phyloP scores from a whole-genome alignment of 768 basidiomycete genomes.

The Leccinum olivaceopallidum region DNA sequence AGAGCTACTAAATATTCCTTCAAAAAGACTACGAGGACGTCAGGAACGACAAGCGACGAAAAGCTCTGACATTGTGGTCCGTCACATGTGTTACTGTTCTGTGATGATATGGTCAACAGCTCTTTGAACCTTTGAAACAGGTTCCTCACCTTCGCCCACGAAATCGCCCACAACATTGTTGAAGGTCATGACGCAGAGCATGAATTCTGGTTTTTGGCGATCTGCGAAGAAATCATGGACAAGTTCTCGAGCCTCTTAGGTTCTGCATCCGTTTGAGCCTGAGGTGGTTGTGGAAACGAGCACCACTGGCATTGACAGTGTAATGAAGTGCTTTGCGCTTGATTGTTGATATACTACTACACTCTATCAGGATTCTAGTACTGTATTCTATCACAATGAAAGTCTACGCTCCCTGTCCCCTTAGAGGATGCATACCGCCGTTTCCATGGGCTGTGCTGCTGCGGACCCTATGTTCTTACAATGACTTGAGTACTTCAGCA shows the following conservation, averaged over 20 bases:
- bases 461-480: too few relatives aligned
- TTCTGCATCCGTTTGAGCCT: too few relatives aligned
- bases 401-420: too few relatives aligned
- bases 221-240: background rate
- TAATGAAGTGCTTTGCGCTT: too few relatives aligned
- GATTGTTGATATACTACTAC: too few relatives aligned
- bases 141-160: background rate
- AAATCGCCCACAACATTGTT: background rate
- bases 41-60: background rate
- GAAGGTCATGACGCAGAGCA: background rate
- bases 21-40: slow-evolving; percentile 7
- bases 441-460: too few relatives aligned
- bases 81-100: background rate
- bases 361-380: too few relatives aligned
- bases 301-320: too few relatives aligned
- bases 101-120: background rate
- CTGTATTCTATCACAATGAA: too few relatives aligned
- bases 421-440: too few relatives aligned
- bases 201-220: background rate
- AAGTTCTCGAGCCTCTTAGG: background rate
- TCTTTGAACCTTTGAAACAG: background rate
- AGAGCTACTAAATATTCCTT: background rate
- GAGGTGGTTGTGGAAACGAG: too few relatives aligned
- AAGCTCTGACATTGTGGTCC: slow-evolving; percentile 4
- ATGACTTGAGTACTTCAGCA: too few relatives aligned